phyloP scores from a whole-genome alignment of 768 basidiomycete genomes.

The Clitopilus passeckerianus region DNA sequence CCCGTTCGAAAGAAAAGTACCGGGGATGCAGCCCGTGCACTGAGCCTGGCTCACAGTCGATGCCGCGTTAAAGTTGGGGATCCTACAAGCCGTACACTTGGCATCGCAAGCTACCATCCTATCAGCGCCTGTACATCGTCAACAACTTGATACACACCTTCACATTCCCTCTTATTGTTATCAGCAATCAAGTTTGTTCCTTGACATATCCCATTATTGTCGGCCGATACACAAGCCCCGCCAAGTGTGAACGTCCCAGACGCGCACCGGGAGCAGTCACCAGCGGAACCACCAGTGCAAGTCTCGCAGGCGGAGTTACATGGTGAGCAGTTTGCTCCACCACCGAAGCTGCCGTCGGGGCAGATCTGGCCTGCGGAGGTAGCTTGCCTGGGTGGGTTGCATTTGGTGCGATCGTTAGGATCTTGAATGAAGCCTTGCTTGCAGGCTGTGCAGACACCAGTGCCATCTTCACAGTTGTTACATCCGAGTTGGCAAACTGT shows the following conservation, averaged over 20 bases:
- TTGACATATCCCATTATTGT: conserved; percentile 64
- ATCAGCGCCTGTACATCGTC: not conserved
- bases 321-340: conserved; percentile 42
- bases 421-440: conserved; percentile 61
- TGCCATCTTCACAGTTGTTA: conserved; percentile 52
- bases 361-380: conserved; percentile 55
- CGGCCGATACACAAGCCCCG: conserved; percentile 63
- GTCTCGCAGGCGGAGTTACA: conserved; percentile 66
- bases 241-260: conserved; percentile 54
- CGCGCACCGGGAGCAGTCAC: conserved; percentile 66
- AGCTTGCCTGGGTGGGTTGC: conserved; percentile 45
- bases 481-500: conserved; percentile 65
- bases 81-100: conserved; percentile 74
- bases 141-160: conserved; percentile 44
- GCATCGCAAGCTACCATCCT: conserved; percentile 58
- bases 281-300: conserved; percentile 60
- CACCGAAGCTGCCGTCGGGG: conserved; percentile 58
- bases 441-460: conserved; percentile 70
- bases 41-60: conserved; percentile 63
- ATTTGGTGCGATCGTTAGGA: conserved; percentile 58
- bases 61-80: conserved; percentile 63
- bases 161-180: conserved; percentile 73
- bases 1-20: conserved; percentile 67
- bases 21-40: conserved; percentile 77
- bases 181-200: conserved; percentile 67